Percentiles rank a stretch among this genome's conserved stretches.
phyloP scores from a whole-genome alignment of 228 moss, liverwort and hornwort genomes.

The Sphagnum fallax region DNA sequence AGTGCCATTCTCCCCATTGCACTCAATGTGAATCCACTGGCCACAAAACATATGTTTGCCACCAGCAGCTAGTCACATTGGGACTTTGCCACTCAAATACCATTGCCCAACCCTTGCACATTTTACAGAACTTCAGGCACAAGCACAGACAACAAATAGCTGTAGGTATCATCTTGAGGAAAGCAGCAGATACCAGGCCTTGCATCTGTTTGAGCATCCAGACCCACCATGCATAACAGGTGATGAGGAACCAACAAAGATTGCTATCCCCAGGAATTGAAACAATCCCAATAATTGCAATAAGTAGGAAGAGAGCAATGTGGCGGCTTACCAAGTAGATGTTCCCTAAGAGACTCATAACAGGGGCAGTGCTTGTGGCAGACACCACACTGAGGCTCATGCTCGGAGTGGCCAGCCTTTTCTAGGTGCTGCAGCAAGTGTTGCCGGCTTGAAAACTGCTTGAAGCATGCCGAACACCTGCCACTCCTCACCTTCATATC shows the following conservation, averaged over 20 bases:
- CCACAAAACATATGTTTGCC: background rate
- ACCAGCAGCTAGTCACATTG: background rate
- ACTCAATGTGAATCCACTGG: background rate
- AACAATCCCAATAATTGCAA: background rate
- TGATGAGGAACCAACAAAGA: background rate
- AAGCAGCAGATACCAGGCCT: too few relatives aligned
- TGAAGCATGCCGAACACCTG: conserved; percentile 63
- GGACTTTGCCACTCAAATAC: too few relatives aligned
- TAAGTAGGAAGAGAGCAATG: background rate
- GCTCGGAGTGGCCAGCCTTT: conserved; percentile 47
- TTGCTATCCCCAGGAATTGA: background rate
- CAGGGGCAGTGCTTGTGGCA: conserved; percentile 62
- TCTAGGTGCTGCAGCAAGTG: conserved; percentile 38
- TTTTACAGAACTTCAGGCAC: too few relatives aligned
- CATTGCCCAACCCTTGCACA: too few relatives aligned
- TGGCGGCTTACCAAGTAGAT: conserved; percentile 38
- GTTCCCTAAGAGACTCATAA: conserved; percentile 63
- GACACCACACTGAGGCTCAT: conserved; percentile 54
- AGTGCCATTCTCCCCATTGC: background rate
- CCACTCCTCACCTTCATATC: too few relatives aligned
- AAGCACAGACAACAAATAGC: too few relatives aligned
- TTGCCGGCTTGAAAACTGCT: conserved; percentile 34
- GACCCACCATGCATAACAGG: background rate
- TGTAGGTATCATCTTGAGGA: too few relatives aligned
- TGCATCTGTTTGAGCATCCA: background rate